phyloP scores from a whole-genome alignment of 306 rosid genomes.

The Prunus persica region DNA sequence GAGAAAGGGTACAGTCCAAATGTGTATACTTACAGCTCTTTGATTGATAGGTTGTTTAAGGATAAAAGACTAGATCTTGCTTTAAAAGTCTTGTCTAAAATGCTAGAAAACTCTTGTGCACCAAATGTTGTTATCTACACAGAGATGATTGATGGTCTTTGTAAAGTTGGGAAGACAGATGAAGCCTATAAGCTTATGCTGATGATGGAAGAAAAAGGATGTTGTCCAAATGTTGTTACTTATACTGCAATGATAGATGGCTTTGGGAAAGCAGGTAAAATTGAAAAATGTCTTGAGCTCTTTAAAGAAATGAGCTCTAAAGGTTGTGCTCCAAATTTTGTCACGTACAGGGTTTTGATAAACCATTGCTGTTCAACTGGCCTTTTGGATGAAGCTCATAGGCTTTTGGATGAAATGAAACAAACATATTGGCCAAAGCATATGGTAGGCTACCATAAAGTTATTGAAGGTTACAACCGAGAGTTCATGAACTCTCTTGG shows the following conservation, averaged over 20 bases:
- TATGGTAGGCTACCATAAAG: slow-evolving; percentile 58
- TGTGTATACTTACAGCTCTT: slow-evolving; percentile 78
- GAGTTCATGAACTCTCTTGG: slow-evolving; percentile 67
- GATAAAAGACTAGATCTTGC: slow-evolving; percentile 74
- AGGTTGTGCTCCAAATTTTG: slow-evolving; percentile 83
- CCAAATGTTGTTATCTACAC: slow-evolving; percentile 91
- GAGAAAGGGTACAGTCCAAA: slow-evolving; percentile 69
- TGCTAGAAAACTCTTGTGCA: slow-evolving; percentile 69
- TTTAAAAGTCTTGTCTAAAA: slow-evolving; percentile 73
- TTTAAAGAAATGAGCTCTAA: slow-evolving; percentile 70
- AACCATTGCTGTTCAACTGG: slow-evolving; percentile 74
- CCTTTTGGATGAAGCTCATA: slow-evolving; percentile 68
- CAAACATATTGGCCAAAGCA: slow-evolving; percentile 82
- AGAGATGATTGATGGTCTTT: slow-evolving; percentile 84
- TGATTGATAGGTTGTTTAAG: slow-evolving; percentile 71
- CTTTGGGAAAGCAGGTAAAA: slow-evolving; percentile 65
- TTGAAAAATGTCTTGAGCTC: slow-evolving; percentile 68
- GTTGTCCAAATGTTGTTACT: slow-evolving; percentile 80
- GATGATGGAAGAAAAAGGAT: slow-evolving; percentile 83
- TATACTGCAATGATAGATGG: slow-evolving; percentile 92
- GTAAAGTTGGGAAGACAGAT: slow-evolving; percentile 68
- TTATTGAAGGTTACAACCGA: slow-evolving; percentile 68
- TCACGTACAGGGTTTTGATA: slow-evolving; percentile 79
- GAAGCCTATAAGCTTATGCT: slow-evolving; percentile 81
- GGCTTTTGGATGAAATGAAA: slow-evolving; percentile 79